A percentile compares a stretch with the other conserved stretches of the same genome.
These are phyloP conservation scores for Neurospora sp. DNA, from an alignment of 495 filamentous ascomycete genomes.

Conservation along the genomic window DNA sequence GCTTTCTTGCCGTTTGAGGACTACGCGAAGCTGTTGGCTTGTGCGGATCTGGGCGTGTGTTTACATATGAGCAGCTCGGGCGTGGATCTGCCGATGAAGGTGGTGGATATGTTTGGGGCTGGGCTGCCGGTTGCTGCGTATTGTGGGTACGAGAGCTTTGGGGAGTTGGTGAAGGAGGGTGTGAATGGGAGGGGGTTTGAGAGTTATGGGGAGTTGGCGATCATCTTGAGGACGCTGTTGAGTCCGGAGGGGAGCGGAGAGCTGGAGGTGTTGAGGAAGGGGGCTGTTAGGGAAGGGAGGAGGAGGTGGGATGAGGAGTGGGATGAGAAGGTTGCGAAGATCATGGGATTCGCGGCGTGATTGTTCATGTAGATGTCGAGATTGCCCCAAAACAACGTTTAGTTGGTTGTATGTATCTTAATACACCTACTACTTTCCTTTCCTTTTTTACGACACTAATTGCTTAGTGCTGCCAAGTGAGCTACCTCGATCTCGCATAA, in stretches of 20 bases:
- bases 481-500: neutral
- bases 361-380: neutral
- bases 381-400: neutral
- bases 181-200: slow-evolving; percentile 76
- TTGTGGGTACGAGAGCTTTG: slow-evolving; percentile 71
- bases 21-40: slow-evolving; percentile 79
- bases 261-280: slow-evolving; percentile 53
- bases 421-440: neutral
- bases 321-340: slow-evolving; percentile 62
- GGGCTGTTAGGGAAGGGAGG: slow-evolving; percentile 66
- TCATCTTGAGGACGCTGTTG: slow-evolving; percentile 53
- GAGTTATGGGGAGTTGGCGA: slow-evolving; percentile 49
- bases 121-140: slow-evolving; percentile 87
- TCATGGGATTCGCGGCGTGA: slow-evolving; percentile 48
- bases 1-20: slow-evolving; percentile 75
- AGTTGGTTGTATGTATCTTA: neutral
- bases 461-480: neutral
- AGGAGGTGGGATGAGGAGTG: slow-evolving; percentile 92
- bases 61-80: slow-evolving; percentile 88
- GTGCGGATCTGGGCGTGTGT: slow-evolving; percentile 82
- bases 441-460: neutral
- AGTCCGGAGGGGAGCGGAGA: slow-evolving; percentile 31
- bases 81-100: slow-evolving; percentile 97
- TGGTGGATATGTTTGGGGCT: slow-evolving; percentile 96
- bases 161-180: slow-evolving; percentile 76